A percentile compares a stretch with the other conserved stretches of the same genome.
Evolutionary conservation across 208 protist genomes (phyloP).

Genomic region (Plasmodiophora brassicae): DNA sequence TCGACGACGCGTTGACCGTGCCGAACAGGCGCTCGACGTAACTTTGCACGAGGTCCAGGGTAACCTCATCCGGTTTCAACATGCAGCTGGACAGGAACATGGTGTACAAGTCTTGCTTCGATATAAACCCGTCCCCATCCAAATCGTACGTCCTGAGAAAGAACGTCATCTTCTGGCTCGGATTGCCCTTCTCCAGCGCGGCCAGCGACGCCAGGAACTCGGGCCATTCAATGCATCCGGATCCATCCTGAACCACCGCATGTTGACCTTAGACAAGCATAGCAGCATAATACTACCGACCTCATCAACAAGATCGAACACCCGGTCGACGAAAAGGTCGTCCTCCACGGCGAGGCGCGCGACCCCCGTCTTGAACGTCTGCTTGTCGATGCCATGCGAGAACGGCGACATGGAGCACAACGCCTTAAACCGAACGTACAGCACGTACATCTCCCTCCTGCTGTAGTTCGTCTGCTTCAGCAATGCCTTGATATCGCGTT

Average conservation of each 20-base stretch:
- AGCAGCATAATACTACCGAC: not conserved
- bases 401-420: not conserved
- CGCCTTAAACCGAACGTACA: not conserved
- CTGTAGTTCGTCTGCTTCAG: not conserved
- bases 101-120: not conserved
- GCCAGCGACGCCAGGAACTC: not conserved
- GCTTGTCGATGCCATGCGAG: not conserved
- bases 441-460: not conserved
- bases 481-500: not conserved
- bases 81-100: not conserved
- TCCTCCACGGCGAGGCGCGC: not conserved
- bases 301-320: not conserved
- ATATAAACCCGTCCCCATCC: not conserved
- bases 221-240: not conserved
- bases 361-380: not conserved
- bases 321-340: not conserved
- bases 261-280: not conserved
- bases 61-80: not conserved
- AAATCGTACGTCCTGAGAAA: not conserved
- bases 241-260: not conserved
- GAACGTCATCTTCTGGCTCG: not conserved
- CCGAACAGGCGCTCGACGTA: not conserved
- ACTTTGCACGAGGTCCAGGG: not conserved
- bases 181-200: not conserved
- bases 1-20: not conserved